A percentile compares a stretch with the other conserved stretches of the same genome.
phyloP scores from a whole-genome alignment of 1,284 basidiomycete species.

The Ganoderma sp. region DNA sequence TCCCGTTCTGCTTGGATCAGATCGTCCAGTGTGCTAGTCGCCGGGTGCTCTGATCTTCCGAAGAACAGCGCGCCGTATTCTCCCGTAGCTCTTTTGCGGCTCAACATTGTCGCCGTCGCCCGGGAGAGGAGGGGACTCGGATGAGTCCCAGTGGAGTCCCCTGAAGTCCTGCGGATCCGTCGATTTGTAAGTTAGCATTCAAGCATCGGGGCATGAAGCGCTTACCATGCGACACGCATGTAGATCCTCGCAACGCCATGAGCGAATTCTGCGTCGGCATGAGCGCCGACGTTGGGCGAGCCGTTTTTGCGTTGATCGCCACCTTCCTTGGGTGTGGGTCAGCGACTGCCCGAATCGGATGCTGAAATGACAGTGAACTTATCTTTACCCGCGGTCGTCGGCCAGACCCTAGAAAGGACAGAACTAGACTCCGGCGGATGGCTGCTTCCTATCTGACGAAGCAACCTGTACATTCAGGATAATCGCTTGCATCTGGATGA shows the following conservation, averaged over 20 bases:
- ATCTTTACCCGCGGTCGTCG: background rate
- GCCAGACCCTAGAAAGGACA: background rate
- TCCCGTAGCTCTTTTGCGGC: background rate
- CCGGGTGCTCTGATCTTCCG: background rate
- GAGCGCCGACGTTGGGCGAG: background rate
- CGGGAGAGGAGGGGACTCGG: background rate
- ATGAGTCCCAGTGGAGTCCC: background rate
- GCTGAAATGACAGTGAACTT: background rate
- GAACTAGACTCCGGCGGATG: background rate
- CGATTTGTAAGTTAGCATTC: slow-evolving; percentile 1
- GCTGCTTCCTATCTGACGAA: background rate
- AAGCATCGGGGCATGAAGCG: background rate
- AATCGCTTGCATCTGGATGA: background rate
- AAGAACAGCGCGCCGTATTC: background rate
- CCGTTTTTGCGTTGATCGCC: background rate
- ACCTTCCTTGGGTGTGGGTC: background rate
- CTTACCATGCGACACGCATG: background rate
- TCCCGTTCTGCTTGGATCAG: too few species aligned
- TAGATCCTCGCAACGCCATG: background rate
- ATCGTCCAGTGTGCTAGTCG: too few species aligned
- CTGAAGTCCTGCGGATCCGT: background rate
- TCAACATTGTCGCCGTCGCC: background rate
- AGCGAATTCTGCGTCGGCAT: background rate
- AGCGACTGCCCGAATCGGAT: background rate
- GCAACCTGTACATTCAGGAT: background rate